Percentiles rank a stretch among this genome's conserved stretches.
phyloP scores from a whole-genome alignment of 2,329 filamentous ascomycete genomes.

The Curvularia verruculosa region DNA sequence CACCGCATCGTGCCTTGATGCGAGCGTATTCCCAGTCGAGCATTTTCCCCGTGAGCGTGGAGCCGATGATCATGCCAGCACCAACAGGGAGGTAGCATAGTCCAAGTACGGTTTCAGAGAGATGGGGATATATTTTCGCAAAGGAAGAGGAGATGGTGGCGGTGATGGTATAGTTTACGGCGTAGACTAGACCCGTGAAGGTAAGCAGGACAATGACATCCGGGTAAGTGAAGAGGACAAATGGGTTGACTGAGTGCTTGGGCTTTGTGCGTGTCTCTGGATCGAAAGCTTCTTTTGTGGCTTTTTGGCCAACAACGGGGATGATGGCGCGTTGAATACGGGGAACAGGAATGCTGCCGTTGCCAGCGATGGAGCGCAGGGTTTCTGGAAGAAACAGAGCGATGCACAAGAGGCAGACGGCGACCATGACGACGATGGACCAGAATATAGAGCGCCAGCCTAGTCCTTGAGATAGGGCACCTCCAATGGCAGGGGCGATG shows the following conservation, averaged over 20 bases:
- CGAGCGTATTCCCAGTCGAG: slow-evolving; percentile 60
- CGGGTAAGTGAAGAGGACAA: slow-evolving; percentile 36
- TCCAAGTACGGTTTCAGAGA: slow-evolving; percentile 35
- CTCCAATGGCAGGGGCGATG: slow-evolving; percentile 44
- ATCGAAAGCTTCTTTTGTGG: slow-evolving; percentile 12
- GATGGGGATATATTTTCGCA: slow-evolving; percentile 28
- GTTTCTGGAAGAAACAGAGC: slow-evolving; percentile 52
- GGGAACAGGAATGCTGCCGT: slow-evolving; percentile 39
- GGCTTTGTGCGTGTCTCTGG: slow-evolving; percentile 21
- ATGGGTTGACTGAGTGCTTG: slow-evolving; percentile 36
- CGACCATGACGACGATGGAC: slow-evolving; percentile 50
- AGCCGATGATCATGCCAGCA: slow-evolving; percentile 61
- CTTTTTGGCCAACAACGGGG: slow-evolving; percentile 33
- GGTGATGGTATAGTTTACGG: slow-evolving; percentile 41
- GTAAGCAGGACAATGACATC: slow-evolving; percentile 54
- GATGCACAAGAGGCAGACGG: slow-evolving; percentile 42
- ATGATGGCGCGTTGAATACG: slow-evolving; percentile 29
- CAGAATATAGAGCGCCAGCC: slow-evolving; percentile 49
- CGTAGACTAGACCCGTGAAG: slow-evolving; percentile 39
- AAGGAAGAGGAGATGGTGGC: slow-evolving; percentile 39
- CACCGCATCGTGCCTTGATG: slow-evolving; percentile 29
- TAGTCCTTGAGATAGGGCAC: slow-evolving; percentile 41
- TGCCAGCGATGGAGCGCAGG: slow-evolving; percentile 51
- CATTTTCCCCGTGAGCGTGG: slow-evolving; percentile 59
- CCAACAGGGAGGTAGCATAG: slow-evolving; percentile 61